These are phyloP conservation scores for Wallacemonas rigidus DNA, from an alignment of 208 protist genomes.

Conservation along the genomic window DNA sequence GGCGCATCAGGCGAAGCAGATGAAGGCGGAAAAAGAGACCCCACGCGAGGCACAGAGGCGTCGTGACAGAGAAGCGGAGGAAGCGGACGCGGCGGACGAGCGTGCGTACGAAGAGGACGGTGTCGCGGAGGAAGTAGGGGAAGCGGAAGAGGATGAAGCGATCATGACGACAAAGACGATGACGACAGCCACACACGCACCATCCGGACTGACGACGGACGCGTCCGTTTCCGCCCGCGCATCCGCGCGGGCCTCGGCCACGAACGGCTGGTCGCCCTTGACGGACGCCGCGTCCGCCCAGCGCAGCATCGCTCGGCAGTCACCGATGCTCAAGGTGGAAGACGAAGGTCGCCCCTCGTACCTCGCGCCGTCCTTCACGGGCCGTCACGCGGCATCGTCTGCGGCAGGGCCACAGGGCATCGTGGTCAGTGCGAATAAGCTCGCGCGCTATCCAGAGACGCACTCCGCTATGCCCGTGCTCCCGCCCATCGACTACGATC, in stretches of 20 bases:
- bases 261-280: conserved; percentile 26
- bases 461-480: conserved; percentile 51
- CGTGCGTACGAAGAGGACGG: neutral
- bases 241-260: conserved; percentile 9
- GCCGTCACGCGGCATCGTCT: conserved; percentile 39
- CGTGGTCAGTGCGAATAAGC: conserved; percentile 53
- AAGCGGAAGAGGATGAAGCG: conserved; percentile 6
- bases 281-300: conserved; percentile 7
- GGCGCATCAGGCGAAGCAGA: conserved; percentile 21
- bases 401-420: conserved; percentile 23
- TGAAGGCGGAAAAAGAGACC: conserved; percentile 1
- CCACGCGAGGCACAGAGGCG: neutral
- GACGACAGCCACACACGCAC: neutral
- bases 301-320: conserved; percentile 44
- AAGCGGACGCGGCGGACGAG: conserved; percentile 14
- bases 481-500: conserved; percentile 82
- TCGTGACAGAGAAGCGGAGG: neutral
- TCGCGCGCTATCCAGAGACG: conserved; percentile 64
- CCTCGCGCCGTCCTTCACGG: conserved; percentile 59
- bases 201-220: no score
- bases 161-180: neutral
- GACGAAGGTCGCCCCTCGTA: conserved; percentile 45
- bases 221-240: neutral
- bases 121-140: conserved; percentile 1
- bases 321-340: conserved; percentile 61